A percentile compares a stretch with the other conserved stretches of the same genome.
phyloP scores from a whole-genome alignment of 2,329 filamentous ascomycete species.

The Sclerotinia subarctica region DNA sequence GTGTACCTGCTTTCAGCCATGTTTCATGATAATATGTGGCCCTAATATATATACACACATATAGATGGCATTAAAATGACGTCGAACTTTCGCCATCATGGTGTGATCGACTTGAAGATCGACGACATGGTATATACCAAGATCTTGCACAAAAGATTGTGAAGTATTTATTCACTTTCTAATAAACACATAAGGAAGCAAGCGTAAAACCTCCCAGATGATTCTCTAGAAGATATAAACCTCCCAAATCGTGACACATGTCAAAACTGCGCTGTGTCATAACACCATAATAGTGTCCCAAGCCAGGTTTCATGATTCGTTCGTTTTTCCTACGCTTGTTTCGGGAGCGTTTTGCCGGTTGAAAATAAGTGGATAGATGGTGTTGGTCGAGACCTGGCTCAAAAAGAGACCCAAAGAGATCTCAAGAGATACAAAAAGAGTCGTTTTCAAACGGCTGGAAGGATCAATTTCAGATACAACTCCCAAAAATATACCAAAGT shows the following conservation, averaged over 20 bases:
- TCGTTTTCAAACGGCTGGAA: too few species aligned
- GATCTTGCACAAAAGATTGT: too few species aligned
- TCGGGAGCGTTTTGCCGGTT: not conserved
- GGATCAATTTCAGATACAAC: not conserved
- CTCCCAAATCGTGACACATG: not conserved
- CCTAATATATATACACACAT: not conserved
- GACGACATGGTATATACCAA: not conserved
- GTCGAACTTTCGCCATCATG: not conserved
- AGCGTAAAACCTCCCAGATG: not conserved
- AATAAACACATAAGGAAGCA: not conserved
- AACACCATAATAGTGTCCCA: not conserved
- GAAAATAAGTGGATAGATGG: conserved; percentile 5
- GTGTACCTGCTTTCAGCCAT: not conserved
- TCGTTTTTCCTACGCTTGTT: not conserved
- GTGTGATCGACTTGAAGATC: not conserved
- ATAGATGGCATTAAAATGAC: not conserved
- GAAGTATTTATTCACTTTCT: not conserved
- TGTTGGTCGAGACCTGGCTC: not conserved
- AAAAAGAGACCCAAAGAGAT: not conserved
- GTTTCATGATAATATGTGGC: conserved; percentile 10
- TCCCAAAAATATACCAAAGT: not conserved
- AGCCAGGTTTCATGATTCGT: conserved; percentile 4
- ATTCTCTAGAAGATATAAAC: not conserved
- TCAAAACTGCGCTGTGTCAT: not conserved
- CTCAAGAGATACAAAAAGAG: not conserved